A percentile compares a stretch with the other conserved stretches of the same genome.
These are phyloP conservation scores for Quercus phellos DNA, from an alignment of 331 rosid genomes.

Conservation along the genomic window DNA sequence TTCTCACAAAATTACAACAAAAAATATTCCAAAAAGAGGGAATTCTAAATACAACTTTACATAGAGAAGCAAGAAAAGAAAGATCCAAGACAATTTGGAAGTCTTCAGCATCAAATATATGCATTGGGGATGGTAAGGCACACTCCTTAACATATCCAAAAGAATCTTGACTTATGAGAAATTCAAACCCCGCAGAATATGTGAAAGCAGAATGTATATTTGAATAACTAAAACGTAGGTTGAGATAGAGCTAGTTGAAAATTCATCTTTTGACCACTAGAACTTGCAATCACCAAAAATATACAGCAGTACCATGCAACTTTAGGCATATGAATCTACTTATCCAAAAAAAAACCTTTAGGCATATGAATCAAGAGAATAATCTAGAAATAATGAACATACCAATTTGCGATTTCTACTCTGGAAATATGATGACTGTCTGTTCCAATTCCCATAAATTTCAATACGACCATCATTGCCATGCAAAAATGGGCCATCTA, in stretches of 20 bases:
- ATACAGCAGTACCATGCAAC: not conserved
- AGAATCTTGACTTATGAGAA: not conserved
- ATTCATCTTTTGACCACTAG: conserved; percentile 1
- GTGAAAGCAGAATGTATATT: not conserved
- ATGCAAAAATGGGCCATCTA: conserved; percentile 37
- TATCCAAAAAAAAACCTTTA: not conserved
- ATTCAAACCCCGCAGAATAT: not conserved
- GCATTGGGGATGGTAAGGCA: not conserved
- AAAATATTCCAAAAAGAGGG: not conserved
- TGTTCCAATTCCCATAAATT: conserved; percentile 60
- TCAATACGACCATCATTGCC: conserved; percentile 64
- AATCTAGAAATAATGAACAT: conserved; percentile 44
- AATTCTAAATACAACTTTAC: not conserved
- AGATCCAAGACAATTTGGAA: not conserved
- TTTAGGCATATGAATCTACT: not conserved
- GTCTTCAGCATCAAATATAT: conserved; percentile 6
- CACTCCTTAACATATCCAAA: not conserved
- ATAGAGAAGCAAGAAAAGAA: not conserved
- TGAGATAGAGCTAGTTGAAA: not conserved
- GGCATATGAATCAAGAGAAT: not conserved
- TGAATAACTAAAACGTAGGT: not conserved
- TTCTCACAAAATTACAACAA: not conserved
- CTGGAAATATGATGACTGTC: conserved; percentile 58
- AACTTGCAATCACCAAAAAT: conserved; percentile 24
- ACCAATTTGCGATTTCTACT: conserved; percentile 71